Conservation (phyloP, 495 filamentous ascomycete species). For the Podospora anserina region DNA sequence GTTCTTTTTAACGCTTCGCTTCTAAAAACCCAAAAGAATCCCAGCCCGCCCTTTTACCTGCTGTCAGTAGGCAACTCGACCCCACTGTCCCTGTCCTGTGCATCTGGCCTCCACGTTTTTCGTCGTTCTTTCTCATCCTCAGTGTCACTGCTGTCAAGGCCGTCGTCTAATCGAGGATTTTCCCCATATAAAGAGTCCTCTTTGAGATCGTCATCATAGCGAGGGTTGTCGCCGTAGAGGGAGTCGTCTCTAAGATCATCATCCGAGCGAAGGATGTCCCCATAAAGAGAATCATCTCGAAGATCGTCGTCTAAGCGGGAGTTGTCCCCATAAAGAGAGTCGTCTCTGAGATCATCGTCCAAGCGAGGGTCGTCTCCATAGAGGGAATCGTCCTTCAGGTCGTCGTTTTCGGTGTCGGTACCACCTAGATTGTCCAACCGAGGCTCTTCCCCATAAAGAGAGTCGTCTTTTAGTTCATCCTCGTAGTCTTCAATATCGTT, state of each 20-base stretch:
- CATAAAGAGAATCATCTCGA: not conserved
- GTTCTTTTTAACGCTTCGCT: not conserved
- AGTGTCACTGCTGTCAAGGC: not conserved
- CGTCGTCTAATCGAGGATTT: not conserved
- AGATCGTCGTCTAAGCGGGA: conserved; percentile 16
- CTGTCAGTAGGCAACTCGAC: conserved; percentile 45
- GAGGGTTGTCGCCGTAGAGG: no score
- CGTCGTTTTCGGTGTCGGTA: conserved; percentile 16
- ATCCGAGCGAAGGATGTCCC: not conserved
- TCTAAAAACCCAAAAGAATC: not conserved
- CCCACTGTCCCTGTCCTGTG: conserved; percentile 54
- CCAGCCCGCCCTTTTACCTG: conserved; percentile 18
- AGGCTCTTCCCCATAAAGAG: not conserved
- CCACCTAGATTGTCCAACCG: not conserved
- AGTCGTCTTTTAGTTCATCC: conserved; percentile 9
- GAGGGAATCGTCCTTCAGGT: conserved; percentile 27
- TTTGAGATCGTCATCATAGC: not conserved
- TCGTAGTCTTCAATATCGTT: conserved; percentile 37
- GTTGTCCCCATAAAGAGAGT: conserved; percentile 27
- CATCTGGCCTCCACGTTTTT: conserved; percentile 32
- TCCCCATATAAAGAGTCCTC: not conserved
- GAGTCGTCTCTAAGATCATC: conserved; percentile 1
- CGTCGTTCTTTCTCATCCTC: not conserved
- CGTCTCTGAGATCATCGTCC: conserved; percentile 14
- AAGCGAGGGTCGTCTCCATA: conserved; percentile 23